Conservation (phyloP, 805 yeast species). For the Yamadazyma philogaea region DNA sequence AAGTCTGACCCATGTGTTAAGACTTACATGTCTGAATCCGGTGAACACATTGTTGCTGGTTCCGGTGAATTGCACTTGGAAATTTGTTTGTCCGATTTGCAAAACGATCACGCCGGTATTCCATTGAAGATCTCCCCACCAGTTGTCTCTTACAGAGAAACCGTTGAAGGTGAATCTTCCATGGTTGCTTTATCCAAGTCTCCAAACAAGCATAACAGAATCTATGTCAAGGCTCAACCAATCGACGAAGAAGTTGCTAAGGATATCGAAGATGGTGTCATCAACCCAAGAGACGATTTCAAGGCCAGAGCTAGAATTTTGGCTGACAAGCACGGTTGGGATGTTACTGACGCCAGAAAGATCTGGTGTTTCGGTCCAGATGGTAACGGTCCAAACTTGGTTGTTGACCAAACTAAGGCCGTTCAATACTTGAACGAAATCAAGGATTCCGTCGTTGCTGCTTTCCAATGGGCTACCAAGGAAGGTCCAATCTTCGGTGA, state of each 20-base stretch:
- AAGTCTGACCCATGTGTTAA: conserved; percentile 99
- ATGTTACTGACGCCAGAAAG: conserved; percentile 99
- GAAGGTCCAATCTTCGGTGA: conserved; percentile 99
- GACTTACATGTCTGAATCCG: conserved; percentile 82
- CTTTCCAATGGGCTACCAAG: conserved; percentile 99
- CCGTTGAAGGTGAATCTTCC: conserved; percentile 89
- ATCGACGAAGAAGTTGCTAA: conserved; percentile 85
- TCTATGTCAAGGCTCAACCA: conserved; percentile 96
- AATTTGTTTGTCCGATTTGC: conserved; percentile 93
- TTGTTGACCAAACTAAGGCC: conserved; percentile 99
- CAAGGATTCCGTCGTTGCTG: conserved; percentile 99
- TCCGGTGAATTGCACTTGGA: conserved; percentile 99
- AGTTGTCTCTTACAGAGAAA: conserved; percentile 98
- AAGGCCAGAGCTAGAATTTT: conserved; percentile 97
- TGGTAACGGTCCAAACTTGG: conserved; percentile 97
- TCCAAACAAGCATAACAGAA: conserved; percentile 99
- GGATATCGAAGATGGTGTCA: conserved; percentile 91
- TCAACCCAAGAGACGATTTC: conserved; percentile 95
- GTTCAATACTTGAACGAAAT: conserved; percentile 98
- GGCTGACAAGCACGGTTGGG: conserved; percentile 99
- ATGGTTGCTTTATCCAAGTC: conserved; percentile 97
- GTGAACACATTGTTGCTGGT: conserved; percentile 99
- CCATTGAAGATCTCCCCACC: conserved; percentile 98
- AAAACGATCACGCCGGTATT: conserved; percentile 99
- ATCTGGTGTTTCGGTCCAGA: conserved; percentile 99